Percentiles rank a stretch among this genome's conserved stretches.
These are phyloP conservation scores for Yamadazyma dushanensis DNA, from an alignment of 1,139 yeast genomes.

Conservation along the genomic window DNA sequence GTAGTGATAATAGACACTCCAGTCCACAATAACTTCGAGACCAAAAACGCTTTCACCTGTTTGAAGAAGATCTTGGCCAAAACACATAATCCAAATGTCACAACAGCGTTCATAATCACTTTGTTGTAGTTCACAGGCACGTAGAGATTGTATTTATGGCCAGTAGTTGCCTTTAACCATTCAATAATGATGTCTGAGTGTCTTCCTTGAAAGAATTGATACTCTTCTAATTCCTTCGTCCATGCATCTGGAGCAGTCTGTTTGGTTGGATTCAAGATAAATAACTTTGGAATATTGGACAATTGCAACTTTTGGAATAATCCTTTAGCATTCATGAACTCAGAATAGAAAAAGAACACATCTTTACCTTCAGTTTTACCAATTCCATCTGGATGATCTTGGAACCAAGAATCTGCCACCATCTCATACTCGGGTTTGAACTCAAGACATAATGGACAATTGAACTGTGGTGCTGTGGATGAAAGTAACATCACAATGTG, in stretches of 20 bases:
- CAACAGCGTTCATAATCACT: constrained; percentile 48
- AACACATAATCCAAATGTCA: constrained; percentile 28
- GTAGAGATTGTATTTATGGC: constrained; percentile 45
- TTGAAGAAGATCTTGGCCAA: constrained; percentile 28
- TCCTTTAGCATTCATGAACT: constrained; percentile 56
- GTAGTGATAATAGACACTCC: constrained; percentile 57
- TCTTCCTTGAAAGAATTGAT: constrained; percentile 56
- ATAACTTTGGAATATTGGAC: constrained; percentile 78
- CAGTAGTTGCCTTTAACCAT: constrained; percentile 42
- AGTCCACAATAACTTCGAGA: constrained; percentile 59
- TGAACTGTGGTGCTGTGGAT: constrained; percentile 69
- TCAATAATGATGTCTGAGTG: constrained; percentile 43
- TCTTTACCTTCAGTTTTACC: constrained; percentile 30
- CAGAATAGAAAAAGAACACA: constrained; percentile 73
- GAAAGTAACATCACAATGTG: constrained; percentile 68
- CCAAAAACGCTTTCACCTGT: constrained; percentile 27
- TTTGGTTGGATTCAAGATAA: constrained; percentile 61
- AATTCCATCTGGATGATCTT: constrained; percentile 39
- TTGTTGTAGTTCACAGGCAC: constrained; percentile 59
- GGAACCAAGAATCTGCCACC: constrained; percentile 59
- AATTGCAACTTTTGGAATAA: constrained; percentile 59
- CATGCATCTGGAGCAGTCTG: constrained; percentile 27
- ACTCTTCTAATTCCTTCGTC: constrained; percentile 38
- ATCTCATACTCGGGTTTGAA: constrained; percentile 65
- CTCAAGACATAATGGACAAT: constrained; percentile 74